Evolutionary conservation across 2,329 filamentous ascomycete genomes (phyloP).

Genomic region (Trichophyton verrucosum): DNA sequence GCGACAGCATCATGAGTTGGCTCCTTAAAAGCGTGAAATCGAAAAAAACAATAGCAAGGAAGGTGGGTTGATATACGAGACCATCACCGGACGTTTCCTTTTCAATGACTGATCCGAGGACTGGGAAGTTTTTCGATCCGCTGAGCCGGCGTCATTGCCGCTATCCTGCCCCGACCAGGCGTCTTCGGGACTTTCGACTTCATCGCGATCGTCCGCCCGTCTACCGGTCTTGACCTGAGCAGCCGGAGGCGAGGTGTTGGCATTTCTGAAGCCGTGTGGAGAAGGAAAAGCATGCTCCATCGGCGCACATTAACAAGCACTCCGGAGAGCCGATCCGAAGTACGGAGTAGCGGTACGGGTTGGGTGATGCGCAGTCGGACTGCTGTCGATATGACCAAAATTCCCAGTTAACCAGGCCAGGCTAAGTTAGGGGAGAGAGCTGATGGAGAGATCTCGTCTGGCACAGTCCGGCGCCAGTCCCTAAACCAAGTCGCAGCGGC

Average conservation of each 20-base stretch:
- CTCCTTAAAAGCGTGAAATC: background rate
- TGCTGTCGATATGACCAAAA: background rate
- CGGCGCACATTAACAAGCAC: background rate
- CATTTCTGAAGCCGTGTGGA: conserved; percentile 1
- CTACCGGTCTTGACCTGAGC: conserved; percentile 1
- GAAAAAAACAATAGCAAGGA: background rate
- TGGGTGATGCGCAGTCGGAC: background rate
- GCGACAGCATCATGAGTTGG: background rate
- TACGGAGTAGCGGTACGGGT: background rate
- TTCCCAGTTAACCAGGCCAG: background rate
- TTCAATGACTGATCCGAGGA: conserved; percentile 7
- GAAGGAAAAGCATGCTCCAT: conserved; percentile 4
- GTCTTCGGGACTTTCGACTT: conserved; percentile 18
- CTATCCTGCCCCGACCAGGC: conserved; percentile 31
- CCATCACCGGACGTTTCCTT: conserved; percentile 12
- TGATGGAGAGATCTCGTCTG: background rate
- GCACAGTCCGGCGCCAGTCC: background rate
- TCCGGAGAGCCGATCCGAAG: background rate
- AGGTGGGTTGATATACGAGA: conserved; percentile 10
- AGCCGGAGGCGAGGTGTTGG: background rate
- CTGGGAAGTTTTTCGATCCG: conserved; percentile 14
- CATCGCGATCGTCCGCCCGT: conserved; percentile 9
- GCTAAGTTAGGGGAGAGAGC: background rate
- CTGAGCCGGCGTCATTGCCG: conserved; percentile 24
- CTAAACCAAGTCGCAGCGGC: background rate